Base-by-base conservation (phyloP, 306 rosid genomes). In the Benincasa hispida region DNA sequence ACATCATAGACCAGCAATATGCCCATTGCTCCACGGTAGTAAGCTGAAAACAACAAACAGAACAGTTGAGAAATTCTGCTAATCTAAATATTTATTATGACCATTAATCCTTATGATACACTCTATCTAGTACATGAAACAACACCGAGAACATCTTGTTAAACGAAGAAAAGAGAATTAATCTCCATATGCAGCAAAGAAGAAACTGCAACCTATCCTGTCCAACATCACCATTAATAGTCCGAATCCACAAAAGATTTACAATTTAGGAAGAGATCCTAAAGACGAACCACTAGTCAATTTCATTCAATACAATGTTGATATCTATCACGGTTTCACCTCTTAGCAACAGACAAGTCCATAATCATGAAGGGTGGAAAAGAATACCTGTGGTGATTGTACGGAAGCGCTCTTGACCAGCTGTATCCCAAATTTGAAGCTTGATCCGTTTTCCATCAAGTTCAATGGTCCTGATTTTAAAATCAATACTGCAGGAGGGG, bases 21-120 rank as follows among this genome's bases (percentile, higher is more conserved):
- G 45, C 98, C 98, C 98, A 91, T 94, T 55, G 98, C 98, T 76
- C 97, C 98, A 9, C 97, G 96, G 79, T 94, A 94, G 80, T 94
- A 94, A 86, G 98, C 98, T 91, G 92, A 47, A 57, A 51, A 87
- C 62, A 62, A 73, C 27, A 48, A 67, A 77, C 67, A 62, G 48
- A 77, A n/a, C 30, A 3, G 0, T 8, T 28, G 18, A 61, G 54
- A 45, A 53, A 67, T 15, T 11, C 8, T 60, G n/a, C 53, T 17
- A 28, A 28, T 34, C 35, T 0, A 5, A 48, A 56, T 30, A 32
- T 56, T 74, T 42, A 17, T 12, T 6, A 42, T 25, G 76, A 72
- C 42, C 0, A 48, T 48, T 3, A 72, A 41, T 22, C 19, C 32
- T 21, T 4, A 27, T 11, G 56, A 45, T 13, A 69, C 56, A 24